These are phyloP conservation scores for Leishmania guyanensis DNA, from an alignment of 208 protist genomes.

Conservation along the genomic window DNA sequence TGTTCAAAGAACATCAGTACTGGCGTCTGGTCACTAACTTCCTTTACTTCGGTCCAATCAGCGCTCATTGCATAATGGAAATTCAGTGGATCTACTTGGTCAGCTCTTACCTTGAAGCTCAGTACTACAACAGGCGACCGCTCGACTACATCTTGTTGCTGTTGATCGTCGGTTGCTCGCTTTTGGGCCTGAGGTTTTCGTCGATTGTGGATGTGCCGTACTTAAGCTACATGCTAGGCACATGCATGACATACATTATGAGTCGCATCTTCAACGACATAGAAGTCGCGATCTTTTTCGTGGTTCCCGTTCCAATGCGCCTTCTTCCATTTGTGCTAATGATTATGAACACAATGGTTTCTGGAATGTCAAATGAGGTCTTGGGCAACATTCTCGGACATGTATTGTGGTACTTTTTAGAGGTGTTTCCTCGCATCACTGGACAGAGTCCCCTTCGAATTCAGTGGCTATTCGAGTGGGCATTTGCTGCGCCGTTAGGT, in stretches of 20 bases:
- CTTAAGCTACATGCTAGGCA: slow-evolving; percentile 59
- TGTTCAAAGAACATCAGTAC: slow-evolving; percentile 81
- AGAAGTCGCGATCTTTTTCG: slow-evolving; percentile 52
- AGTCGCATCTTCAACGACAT: slow-evolving; percentile 62
- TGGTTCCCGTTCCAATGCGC: slow-evolving; percentile 57
- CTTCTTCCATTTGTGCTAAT: slow-evolving; percentile 62
- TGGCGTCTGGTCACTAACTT: slow-evolving; percentile 82
- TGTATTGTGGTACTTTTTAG: slow-evolving; percentile 78
- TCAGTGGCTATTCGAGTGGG: slow-evolving; percentile 38
- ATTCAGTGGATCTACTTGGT: slow-evolving; percentile 71
- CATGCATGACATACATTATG: slow-evolving; percentile 73
- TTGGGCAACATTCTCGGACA: slow-evolving; percentile 67
- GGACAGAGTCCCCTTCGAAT: slow-evolving; percentile 59
- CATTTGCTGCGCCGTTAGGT: slow-evolving; percentile 14
- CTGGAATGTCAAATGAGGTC: slow-evolving; percentile 39
- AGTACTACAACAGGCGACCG: slow-evolving; percentile 65
- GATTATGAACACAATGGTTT: slow-evolving; percentile 34
- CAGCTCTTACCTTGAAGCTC: slow-evolving; percentile 58
- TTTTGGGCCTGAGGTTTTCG: slow-evolving; percentile 54
- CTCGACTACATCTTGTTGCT: slow-evolving; percentile 77
- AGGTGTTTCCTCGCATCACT: slow-evolving; percentile 89
- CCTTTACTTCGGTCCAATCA: slow-evolving; percentile 68
- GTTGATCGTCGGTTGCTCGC: slow-evolving; percentile 37
- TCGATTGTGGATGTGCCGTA: slow-evolving; percentile 56
- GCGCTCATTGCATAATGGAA: slow-evolving; percentile 52